A percentile compares a stretch with the other conserved stretches of the same genome.
Evolutionary conservation across 1,139 yeast species (phyloP).

Genomic region (Geotrichum citri-aurantii): DNA sequence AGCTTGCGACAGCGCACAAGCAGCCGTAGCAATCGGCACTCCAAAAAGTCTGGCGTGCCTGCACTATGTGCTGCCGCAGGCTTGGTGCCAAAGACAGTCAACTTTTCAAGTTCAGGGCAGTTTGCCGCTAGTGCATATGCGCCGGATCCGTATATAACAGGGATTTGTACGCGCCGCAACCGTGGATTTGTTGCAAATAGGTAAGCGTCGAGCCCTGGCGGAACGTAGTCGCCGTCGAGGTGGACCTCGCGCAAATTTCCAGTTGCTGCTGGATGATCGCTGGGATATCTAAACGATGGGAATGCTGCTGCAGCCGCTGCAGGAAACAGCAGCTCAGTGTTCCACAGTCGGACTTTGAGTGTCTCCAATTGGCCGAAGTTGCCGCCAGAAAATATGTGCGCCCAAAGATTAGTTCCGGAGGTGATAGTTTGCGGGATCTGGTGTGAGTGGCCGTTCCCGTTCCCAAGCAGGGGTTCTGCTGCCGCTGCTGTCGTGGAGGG

Average conservation of each 20-base stretch:
- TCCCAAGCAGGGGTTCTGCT: neutral
- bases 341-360: constrained; percentile 7
- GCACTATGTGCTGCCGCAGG: neutral
- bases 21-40: constrained; percentile 2
- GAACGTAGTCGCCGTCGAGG: constrained; percentile 5
- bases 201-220: constrained; percentile 7
- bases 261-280: neutral
- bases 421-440: neutral
- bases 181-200: constrained; percentile 1
- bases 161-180: constrained; percentile 2
- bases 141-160: constrained; percentile 4
- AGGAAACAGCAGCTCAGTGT: constrained; percentile 4
- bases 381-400: constrained; percentile 6
- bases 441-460: neutral
- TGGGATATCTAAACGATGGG: constrained; percentile 2
- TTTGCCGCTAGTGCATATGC: constrained; percentile 6
- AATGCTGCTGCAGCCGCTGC: neutral
- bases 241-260: constrained; percentile 4
- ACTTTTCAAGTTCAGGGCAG: constrained; percentile 3
- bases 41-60: constrained; percentile 5
- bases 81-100: constrained; percentile 5
- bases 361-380: constrained; percentile 3
- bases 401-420: constrained; percentile 4
- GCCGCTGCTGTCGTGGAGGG: neutral
- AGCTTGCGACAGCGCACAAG: constrained; percentile 3